Evolutionary conservation across 2,329 filamentous ascomycete genomes (phyloP).

Genomic region (Teratosphaeria nubilosa): DNA sequence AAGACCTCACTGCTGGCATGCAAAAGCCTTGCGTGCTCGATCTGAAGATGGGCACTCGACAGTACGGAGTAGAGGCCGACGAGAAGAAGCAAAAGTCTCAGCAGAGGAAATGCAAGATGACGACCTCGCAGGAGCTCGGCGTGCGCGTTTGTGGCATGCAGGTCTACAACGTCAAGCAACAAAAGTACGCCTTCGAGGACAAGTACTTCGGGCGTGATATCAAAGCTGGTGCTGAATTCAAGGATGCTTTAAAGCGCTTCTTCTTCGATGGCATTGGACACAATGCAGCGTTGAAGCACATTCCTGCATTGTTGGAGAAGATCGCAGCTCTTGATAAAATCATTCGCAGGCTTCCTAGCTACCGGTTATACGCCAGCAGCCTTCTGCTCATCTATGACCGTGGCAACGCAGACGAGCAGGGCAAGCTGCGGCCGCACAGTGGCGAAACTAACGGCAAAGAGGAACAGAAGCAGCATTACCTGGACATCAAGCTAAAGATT

Average conservation of each 20-base stretch:
- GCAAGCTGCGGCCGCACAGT: constrained; percentile 24
- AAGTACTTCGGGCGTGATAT: constrained; percentile 92
- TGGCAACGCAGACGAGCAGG: constrained; percentile 47
- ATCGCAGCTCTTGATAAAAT: constrained; percentile 74
- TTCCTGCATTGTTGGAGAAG: constrained; percentile 78
- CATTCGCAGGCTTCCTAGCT: constrained; percentile 67
- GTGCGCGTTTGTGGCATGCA: constrained; percentile 93
- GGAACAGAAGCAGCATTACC: constrained; percentile 10
- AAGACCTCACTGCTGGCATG: constrained; percentile 95
- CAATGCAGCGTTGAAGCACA: constrained; percentile 70
- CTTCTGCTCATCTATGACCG: constrained; percentile 94
- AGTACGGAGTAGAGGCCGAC: constrained; percentile 86
- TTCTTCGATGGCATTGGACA: constrained; percentile 82
- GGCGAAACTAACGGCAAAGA: not conserved
- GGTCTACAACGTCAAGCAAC: constrained; percentile 78
- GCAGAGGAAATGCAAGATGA: constrained; percentile 81
- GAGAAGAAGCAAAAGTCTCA: constrained; percentile 92
- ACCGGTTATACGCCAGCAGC: constrained; percentile 91
- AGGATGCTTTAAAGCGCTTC: constrained; percentile 77
- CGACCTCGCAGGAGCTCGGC: constrained; percentile 82
- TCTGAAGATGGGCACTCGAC: constrained; percentile 95
- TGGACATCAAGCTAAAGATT: constrained; percentile 78
- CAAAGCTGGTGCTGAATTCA: constrained; percentile 79
- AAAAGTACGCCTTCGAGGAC: constrained; percentile 90
- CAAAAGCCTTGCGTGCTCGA: constrained; percentile 93